Evolutionary conservation across 768 basidiomycete genomes (phyloP).

Genomic region (Suillus paluster): DNA sequence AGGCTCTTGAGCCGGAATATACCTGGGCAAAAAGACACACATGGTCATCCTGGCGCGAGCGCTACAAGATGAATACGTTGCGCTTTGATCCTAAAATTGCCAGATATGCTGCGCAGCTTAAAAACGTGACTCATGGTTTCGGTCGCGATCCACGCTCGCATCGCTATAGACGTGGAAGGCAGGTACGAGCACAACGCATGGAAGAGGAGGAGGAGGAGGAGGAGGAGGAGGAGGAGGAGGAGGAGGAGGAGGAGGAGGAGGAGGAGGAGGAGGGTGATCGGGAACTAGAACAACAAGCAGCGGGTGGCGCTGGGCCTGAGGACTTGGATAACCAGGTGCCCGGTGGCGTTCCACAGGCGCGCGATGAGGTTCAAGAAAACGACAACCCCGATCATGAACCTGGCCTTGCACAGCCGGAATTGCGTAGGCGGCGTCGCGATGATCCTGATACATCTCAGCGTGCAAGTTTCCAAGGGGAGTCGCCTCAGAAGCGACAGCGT

Average conservation of each 20-base stretch:
- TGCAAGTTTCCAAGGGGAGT: not conserved
- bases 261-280: constrained; percentile 10
- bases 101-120: constrained; percentile 26
- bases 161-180: not conserved
- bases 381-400: constrained; percentile 4
- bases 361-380: constrained; percentile 10
- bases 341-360: not conserved
- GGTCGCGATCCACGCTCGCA: constrained; percentile 31
- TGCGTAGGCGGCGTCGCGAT: constrained; percentile 20
- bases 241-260: constrained; percentile 12
- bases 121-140: constrained; percentile 19
- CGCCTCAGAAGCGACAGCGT: constrained; percentile 21
- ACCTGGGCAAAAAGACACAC: constrained; percentile 48
- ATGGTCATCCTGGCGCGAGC: constrained; percentile 66
- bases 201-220: constrained; percentile 13
- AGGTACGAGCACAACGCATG: not conserved
- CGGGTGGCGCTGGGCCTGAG: not conserved
- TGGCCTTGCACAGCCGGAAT: not conserved
- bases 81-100: constrained; percentile 48
- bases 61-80: constrained; percentile 50
- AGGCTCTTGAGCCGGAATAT: constrained; percentile 44
- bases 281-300: constrained; percentile 2
- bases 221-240: constrained; percentile 13
- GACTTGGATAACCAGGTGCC: not conserved
- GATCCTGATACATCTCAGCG: constrained; percentile 13